A percentile compares a stretch with the other conserved stretches of the same genome.
Conservation (phyloP, 2,329 filamentous ascomycete species). For the Trichoderma simmonsii region DNA sequence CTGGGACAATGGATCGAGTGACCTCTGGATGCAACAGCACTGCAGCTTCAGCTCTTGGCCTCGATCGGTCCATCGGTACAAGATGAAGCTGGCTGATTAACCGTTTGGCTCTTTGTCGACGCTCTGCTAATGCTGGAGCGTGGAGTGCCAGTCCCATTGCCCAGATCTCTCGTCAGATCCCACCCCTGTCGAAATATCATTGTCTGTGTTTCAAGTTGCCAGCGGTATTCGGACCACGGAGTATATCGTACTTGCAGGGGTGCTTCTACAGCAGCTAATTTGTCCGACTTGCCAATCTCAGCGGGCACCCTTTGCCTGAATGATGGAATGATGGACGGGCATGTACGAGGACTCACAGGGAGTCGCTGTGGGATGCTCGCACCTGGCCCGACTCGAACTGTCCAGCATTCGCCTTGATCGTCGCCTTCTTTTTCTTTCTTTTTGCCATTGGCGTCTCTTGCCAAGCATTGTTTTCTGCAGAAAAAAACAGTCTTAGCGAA, state of each 20-base stretch:
- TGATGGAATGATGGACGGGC: neutral
- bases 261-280: neutral
- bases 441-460: neutral
- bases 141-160: neutral
- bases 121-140: neutral
- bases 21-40: constrained; percentile 3
- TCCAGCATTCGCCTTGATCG: neutral
- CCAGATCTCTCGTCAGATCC: constrained; percentile 13
- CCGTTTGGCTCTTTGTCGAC: neutral
- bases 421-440: neutral
- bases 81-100: neutral
- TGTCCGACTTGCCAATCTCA: neutral
- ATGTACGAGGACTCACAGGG: neutral
- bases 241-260: neutral
- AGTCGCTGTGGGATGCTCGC: neutral
- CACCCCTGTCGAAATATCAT: neutral
- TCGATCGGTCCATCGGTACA: neutral
- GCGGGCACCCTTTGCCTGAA: neutral
- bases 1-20: neutral
- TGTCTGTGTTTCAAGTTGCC: neutral
- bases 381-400: neutral
- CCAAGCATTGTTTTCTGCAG: neutral
- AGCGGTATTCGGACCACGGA: neutral
- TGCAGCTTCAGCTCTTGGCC: constrained; percentile 15
- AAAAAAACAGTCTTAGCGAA: neutral